These are phyloP conservation scores for Clonostachys rosea DNA, from an alignment of 2,329 filamentous ascomycete genomes.

Conservation along the genomic window DNA sequence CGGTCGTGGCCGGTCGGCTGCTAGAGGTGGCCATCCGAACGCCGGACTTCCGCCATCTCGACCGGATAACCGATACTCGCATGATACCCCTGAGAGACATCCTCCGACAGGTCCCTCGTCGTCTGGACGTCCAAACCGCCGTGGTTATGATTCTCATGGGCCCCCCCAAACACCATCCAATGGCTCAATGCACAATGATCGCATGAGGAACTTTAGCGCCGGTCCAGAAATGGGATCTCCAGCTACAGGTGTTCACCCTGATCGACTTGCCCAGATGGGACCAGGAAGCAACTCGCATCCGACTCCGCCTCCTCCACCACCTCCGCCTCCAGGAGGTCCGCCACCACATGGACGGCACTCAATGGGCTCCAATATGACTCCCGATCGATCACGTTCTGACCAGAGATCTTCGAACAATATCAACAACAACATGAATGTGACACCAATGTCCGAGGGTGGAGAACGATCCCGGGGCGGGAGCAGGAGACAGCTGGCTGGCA, in stretches of 20 bases:
- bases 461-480: slow-evolving; percentile 29
- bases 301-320: slow-evolving; percentile 7
- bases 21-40: slow-evolving; percentile 20
- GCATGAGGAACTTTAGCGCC: slow-evolving; percentile 30
- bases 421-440: neutral
- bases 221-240: slow-evolving; percentile 14
- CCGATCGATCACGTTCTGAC: slow-evolving; percentile 16
- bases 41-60: slow-evolving; percentile 26
- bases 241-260: slow-evolving; percentile 38
- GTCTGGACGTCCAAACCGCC: neutral
- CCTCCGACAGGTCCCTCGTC: slow-evolving; percentile 2
- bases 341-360: slow-evolving; percentile 19
- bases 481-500: slow-evolving; percentile 51
- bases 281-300: slow-evolving; percentile 7
- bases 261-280: slow-evolving; percentile 43
- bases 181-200: slow-evolving; percentile 29
- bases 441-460: slow-evolving; percentile 18
- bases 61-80: slow-evolving; percentile 36
- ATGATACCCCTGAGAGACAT: slow-evolving; percentile 8
- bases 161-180: slow-evolving; percentile 20
- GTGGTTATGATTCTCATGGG: slow-evolving; percentile 30
- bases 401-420: neutral
- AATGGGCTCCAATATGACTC: slow-evolving; percentile 19
- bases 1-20: slow-evolving; percentile 38
- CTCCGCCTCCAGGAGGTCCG: slow-evolving; percentile 21